Evolutionary conservation across 2,329 filamentous ascomycete genomes (phyloP).

Genomic region (Leptographium lundbergii): DNA sequence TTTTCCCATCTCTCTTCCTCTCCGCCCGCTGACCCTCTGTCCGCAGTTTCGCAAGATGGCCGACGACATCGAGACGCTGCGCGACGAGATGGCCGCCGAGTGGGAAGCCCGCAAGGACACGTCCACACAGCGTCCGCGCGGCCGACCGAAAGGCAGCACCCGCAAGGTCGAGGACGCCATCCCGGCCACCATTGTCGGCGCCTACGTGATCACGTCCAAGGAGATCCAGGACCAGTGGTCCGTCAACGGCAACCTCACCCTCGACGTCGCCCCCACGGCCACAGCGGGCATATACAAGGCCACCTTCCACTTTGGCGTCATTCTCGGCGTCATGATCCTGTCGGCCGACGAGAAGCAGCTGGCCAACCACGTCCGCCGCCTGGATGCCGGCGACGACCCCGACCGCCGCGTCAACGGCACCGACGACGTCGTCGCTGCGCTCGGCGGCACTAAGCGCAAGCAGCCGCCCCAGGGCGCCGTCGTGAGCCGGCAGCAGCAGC

Average conservation of each 20-base stretch:
- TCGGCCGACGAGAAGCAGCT: conserved; percentile 14
- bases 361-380: conserved; percentile 14
- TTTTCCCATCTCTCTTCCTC: neutral
- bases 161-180: conserved; percentile 10
- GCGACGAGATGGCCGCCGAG: conserved; percentile 12
- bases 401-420: conserved; percentile 4
- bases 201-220: conserved; percentile 16
- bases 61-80: conserved; percentile 10
- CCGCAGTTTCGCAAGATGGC: conserved; percentile 11
- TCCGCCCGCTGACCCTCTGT: neutral
- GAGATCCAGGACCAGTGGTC: conserved; percentile 16
- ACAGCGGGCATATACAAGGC: conserved; percentile 16
- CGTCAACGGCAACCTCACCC: conserved; percentile 14
- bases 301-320: conserved; percentile 18
- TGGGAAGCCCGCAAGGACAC: conserved; percentile 12
- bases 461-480: conserved; percentile 9
- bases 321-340: conserved; percentile 18
- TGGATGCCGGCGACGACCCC: conserved; percentile 13
- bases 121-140: conserved; percentile 9
- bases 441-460: conserved; percentile 13
- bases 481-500: neutral
- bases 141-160: conserved; percentile 13
- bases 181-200: conserved; percentile 13
- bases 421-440: conserved; percentile 3
- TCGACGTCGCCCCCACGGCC: conserved; percentile 15